Evolutionary conservation across 192 early-diverging fungal species (phyloP).

Genomic region (Coemansia umbellata): DNA sequence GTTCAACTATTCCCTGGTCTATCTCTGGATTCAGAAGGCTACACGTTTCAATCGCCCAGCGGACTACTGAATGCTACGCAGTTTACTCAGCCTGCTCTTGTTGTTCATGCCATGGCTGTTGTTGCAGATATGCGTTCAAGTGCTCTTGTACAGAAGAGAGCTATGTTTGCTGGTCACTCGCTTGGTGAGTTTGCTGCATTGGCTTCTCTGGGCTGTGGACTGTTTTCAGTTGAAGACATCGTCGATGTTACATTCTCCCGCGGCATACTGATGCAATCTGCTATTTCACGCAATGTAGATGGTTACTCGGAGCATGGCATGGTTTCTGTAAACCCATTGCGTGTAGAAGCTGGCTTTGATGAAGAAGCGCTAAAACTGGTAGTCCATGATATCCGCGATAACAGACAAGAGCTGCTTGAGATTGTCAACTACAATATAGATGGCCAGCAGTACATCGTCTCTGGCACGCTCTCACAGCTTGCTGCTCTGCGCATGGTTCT

Average conservation of each 20-base stretch:
- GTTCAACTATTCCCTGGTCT: conserved; percentile 38
- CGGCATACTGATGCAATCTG: conserved; percentile 95
- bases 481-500: conserved; percentile 79
- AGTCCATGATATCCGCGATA: conserved; percentile 69
- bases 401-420: conserved; percentile 70
- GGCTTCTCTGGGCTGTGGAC: conserved; percentile 66
- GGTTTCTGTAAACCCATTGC: conserved; percentile 86
- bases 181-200: conserved; percentile 90
- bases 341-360: conserved; percentile 67
- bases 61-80: conserved; percentile 91
- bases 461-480: conserved; percentile 74
- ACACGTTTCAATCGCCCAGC: conserved; percentile 73
- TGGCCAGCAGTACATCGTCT: conserved; percentile 89
- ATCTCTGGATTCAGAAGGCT: conserved; percentile 61
- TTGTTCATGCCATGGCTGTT: conserved; percentile 79
- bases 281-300: conserved; percentile 70
- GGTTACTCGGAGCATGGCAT: conserved; percentile 91
- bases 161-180: conserved; percentile 89
- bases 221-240: conserved; percentile 73
- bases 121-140: conserved; percentile 87
- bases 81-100: conserved; percentile 86
- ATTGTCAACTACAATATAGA: conserved; percentile 97
- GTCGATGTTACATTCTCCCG: conserved; percentile 92
- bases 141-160: conserved; percentile 65
- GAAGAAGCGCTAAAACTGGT: conserved; percentile 64